Evolutionary conservation across 495 filamentous ascomycete genomes (phyloP).

Genomic region (Astrothelium macrocarpum): DNA sequence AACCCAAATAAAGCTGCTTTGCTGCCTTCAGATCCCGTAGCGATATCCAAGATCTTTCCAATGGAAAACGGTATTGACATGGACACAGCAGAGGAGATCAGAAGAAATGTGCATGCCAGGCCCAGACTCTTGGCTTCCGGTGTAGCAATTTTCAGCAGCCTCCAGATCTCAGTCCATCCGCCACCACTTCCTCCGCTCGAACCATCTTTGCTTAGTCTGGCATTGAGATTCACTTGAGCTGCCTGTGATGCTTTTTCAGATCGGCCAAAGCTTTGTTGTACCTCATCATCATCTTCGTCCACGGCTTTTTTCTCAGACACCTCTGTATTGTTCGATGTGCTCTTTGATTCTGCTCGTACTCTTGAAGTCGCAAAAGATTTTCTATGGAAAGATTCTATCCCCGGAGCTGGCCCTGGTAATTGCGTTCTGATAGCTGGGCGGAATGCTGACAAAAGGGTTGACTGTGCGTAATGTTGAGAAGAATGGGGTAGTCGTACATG

Average conservation of each 20-base stretch:
- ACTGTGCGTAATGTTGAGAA: not conserved
- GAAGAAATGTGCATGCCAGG: conserved; percentile 68
- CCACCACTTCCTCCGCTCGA: conserved; percentile 42
- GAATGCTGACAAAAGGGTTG: not conserved
- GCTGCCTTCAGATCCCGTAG: conserved; percentile 47
- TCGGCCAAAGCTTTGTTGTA: conserved; percentile 50
- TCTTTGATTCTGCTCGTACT: not conserved
- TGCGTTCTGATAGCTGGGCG: not conserved
- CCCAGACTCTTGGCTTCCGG: conserved; percentile 73
- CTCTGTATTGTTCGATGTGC: not conserved
- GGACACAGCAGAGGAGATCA: conserved; percentile 80
- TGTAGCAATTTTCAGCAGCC: conserved; percentile 77
- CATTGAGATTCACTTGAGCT: conserved; percentile 81
- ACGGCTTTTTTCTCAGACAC: not conserved
- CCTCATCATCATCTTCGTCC: conserved; percentile 40
- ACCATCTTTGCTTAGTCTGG: conserved; percentile 73
- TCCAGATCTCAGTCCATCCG: conserved; percentile 68
- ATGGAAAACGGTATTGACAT: conserved; percentile 96
- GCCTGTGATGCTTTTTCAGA: conserved; percentile 77
- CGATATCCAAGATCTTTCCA: conserved; percentile 85
- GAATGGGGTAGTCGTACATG: not conserved
- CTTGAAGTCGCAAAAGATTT: not conserved
- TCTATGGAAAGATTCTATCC: not conserved
- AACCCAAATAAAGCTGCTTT: conserved; percentile 60
- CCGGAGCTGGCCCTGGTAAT: not conserved